Conservation (phyloP, 345 rosid species). For the Murraya koenigii region DNA sequence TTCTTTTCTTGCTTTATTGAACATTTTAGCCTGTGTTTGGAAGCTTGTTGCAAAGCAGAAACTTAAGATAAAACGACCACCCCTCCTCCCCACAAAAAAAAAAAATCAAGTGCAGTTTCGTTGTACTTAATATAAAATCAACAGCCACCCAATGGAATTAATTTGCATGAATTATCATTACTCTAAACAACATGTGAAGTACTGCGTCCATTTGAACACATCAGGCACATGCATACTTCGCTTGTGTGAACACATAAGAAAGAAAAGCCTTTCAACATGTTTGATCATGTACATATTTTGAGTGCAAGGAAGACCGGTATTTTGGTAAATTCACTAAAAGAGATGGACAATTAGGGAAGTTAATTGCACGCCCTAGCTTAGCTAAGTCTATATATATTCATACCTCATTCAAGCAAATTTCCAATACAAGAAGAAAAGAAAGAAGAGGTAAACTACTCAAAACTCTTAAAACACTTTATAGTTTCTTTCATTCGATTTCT, state of each 20-base stretch:
- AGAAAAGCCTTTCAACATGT: not conserved
- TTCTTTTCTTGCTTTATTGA: not conserved
- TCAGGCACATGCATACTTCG: not conserved
- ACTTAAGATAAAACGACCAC: not conserved
- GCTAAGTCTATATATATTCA: not conserved
- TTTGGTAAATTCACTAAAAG: not conserved
- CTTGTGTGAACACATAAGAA: not conserved
- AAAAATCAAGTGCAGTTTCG: not conserved
- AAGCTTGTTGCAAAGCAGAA: not conserved
- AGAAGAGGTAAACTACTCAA: conserved; percentile 2
- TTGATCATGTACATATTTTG: not conserved
- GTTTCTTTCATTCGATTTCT: not conserved
- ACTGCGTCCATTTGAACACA: not conserved
- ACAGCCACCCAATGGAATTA: not conserved
- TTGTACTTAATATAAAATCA: too few species aligned
- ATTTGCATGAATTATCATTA: not conserved
- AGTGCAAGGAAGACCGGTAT: not conserved
- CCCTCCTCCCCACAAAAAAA: too few species aligned
- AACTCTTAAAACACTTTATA: not conserved
- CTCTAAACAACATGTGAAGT: not conserved
- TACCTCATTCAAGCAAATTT: conserved; percentile 1
- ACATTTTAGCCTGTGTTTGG: not conserved
- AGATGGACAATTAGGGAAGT: not conserved
- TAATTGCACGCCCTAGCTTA: not conserved
- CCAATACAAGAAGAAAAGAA: conserved; percentile 11